Evolutionary conservation across 208 protist species (phyloP).

Genomic region (Trypanosoma vivax): DNA sequence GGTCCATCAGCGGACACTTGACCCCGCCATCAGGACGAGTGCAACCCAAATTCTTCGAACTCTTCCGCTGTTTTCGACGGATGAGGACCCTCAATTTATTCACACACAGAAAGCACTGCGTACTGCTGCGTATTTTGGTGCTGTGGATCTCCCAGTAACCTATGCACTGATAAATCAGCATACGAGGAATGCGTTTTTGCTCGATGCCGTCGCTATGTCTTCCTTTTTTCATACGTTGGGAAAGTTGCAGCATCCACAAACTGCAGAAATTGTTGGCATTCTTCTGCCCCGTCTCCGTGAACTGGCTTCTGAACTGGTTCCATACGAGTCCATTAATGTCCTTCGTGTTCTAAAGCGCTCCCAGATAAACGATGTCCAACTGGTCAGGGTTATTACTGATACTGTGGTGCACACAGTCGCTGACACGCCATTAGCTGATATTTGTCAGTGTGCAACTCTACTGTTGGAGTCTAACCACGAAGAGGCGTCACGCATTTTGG

Average conservation of each 20-base stretch:
- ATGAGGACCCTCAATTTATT: constrained; percentile 69
- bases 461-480: constrained; percentile 17
- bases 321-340: constrained; percentile 34
- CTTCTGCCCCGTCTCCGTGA: constrained; percentile 52
- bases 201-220: constrained; percentile 50
- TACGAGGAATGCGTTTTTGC: constrained; percentile 61
- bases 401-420: constrained; percentile 26
- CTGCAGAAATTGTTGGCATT: constrained; percentile 41
- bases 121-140: constrained; percentile 52
- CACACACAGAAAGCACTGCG: constrained; percentile 47
- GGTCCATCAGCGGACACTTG: constrained; percentile 43
- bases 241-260: constrained; percentile 47
- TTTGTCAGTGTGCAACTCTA: constrained; percentile 15
- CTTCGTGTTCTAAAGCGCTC: constrained; percentile 26
- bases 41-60: constrained; percentile 48
- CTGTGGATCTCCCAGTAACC: constrained; percentile 30
- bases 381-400: constrained; percentile 18
- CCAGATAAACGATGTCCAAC: constrained; percentile 23
- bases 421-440: constrained; percentile 22
- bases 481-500: constrained; percentile 23
- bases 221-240: constrained; percentile 32
- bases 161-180: constrained; percentile 71
- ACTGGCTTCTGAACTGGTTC: constrained; percentile 41
- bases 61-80: constrained; percentile 53
- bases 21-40: constrained; percentile 24